Conservation (phyloP, 495 filamentous ascomycete genomes). For the Neurospora sp. region DNA sequence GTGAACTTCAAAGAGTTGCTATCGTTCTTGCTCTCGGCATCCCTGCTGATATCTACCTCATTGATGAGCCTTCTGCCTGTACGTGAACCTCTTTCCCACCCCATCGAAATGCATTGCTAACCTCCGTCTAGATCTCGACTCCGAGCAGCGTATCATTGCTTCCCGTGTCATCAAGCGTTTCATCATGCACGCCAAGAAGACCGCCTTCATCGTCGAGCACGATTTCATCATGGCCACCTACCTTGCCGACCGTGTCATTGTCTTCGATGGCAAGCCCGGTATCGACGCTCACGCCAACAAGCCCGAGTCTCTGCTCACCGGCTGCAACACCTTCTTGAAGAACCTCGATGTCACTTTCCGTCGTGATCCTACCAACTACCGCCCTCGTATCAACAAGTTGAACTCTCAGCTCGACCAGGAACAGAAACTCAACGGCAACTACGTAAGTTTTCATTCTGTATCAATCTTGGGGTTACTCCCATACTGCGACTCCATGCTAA, state of each 20-base stretch:
- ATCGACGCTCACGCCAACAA: constrained; percentile 77
- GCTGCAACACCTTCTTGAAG: constrained; percentile 94
- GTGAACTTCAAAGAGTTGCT: constrained; percentile 94
- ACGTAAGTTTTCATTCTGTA: constrained; percentile 44
- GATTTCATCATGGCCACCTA: constrained; percentile 99
- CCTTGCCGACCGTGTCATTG: constrained; percentile 93
- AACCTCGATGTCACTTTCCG: constrained; percentile 96
- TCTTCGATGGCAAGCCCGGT: constrained; percentile 91
- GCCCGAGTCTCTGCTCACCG: constrained; percentile 85
- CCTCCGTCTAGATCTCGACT: constrained; percentile 54
- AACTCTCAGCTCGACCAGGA: constrained; percentile 94
- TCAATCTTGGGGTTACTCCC: not conserved
- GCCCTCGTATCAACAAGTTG: constrained; percentile 96
- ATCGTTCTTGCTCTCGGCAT: constrained; percentile 91
- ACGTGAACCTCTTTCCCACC: not conserved
- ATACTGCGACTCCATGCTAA: constrained; percentile 9
- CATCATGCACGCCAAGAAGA: constrained; percentile 99
- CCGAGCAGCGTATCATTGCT: constrained; percentile 96
- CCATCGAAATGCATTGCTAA: not conserved
- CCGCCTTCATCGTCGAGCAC: constrained; percentile 97
- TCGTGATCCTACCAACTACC: constrained; percentile 89
- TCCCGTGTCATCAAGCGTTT: constrained; percentile 97
- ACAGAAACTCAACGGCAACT: constrained; percentile 90
- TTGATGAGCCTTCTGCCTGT: constrained; percentile 59
- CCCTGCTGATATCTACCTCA: constrained; percentile 97